A percentile compares a stretch with the other conserved stretches of the same genome.
phyloP scores from a whole-genome alignment of 2,329 filamentous ascomycete species.

The Alternaria solani region DNA sequence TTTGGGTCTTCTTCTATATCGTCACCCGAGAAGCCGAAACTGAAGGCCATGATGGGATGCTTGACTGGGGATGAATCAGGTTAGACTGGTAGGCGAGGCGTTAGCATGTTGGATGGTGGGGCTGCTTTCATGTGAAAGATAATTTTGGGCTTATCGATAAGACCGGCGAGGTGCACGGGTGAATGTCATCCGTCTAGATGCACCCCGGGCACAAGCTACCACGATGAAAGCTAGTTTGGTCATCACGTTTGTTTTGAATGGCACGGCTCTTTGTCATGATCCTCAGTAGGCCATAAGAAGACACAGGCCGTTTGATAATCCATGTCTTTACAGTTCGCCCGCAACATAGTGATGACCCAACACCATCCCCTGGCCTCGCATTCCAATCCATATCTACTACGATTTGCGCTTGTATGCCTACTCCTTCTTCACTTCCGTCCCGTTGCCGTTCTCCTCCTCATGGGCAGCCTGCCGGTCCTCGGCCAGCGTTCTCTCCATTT shows the following conservation, averaged over 20 bases:
- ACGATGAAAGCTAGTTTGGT: background rate
- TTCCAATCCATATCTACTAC: background rate
- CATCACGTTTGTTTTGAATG: background rate
- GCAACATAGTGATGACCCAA: background rate
- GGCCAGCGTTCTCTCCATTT: conserved; percentile 33
- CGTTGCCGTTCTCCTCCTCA: conserved; percentile 14
- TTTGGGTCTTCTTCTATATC: conserved; percentile 63
- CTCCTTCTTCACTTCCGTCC: conserved; percentile 17
- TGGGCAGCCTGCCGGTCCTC: conserved; percentile 28
- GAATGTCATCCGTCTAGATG: conserved; percentile 14
- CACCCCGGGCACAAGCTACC: background rate
- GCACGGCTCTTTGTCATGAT: background rate
- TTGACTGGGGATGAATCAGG: background rate
- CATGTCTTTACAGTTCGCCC: background rate
- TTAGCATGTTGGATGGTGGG: background rate
- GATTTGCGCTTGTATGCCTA: background rate
- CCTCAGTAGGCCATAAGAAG: background rate
- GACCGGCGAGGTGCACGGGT: conserved; percentile 18
- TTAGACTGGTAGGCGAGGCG: background rate
- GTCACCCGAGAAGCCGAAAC: conserved; percentile 67
- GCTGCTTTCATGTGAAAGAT: conserved; percentile 19
- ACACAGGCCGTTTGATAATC: background rate
- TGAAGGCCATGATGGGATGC: conserved; percentile 53
- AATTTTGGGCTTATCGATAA: conserved; percentile 40
- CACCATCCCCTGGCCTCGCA: background rate